phyloP scores from a whole-genome alignment of 148 eudicot species.

The Rhododendron ovatum region DNA sequence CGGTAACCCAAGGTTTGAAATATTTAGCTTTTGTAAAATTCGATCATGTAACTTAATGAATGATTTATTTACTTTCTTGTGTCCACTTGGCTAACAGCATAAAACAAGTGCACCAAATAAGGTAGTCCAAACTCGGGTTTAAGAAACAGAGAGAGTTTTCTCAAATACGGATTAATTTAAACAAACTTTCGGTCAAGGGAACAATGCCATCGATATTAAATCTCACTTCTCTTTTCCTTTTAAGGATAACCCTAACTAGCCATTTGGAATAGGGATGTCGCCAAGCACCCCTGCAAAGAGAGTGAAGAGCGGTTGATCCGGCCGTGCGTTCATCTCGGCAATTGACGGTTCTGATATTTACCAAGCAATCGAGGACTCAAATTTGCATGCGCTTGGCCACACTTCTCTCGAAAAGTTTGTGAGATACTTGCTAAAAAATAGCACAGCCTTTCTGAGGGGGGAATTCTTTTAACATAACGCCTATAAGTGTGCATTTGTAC shows the following conservation, averaged over 20 bases:
- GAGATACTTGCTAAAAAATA: neutral
- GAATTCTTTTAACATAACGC: neutral
- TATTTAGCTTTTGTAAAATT: too few relatives aligned
- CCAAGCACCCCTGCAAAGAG: too few relatives aligned
- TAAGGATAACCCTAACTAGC: neutral
- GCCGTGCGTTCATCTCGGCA: too few relatives aligned
- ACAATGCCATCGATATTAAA: neutral
- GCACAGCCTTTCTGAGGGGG: neutral
- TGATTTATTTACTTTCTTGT: too few relatives aligned
- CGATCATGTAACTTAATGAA: neutral
- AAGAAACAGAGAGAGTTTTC: too few relatives aligned
- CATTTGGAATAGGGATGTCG: neutral
- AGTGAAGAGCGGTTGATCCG: too few relatives aligned
- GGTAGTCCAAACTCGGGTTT: too few relatives aligned
- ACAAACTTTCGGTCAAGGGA: neutral
- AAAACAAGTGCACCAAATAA: too few relatives aligned
- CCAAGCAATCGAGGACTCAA: too few relatives aligned
- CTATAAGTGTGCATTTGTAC: neutral
- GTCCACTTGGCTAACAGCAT: too few relatives aligned
- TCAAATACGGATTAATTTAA: neutral
- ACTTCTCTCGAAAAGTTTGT: neutral
- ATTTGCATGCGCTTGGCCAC: neutral
- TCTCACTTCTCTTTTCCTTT: neutral
- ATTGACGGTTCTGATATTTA: too few relatives aligned
- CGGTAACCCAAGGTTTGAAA: neutral